Evolutionary conservation across 495 filamentous ascomycete species (phyloP).

Genomic region (Penicillium tannophilum): DNA sequence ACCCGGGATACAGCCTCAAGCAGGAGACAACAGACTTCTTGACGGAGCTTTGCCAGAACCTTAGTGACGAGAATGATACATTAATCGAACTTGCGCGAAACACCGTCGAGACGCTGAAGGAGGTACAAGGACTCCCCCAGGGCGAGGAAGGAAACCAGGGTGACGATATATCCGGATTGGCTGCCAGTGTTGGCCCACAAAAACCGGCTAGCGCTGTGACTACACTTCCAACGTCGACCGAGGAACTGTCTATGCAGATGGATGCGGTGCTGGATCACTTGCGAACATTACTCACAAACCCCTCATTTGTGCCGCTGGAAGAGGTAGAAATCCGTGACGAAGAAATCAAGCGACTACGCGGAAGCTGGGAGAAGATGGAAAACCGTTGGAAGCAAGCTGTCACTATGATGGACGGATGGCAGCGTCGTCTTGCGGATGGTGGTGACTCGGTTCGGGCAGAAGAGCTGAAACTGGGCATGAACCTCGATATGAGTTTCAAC

Average conservation of each 20-base stretch:
- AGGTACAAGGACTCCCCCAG: slow-evolving; percentile 75
- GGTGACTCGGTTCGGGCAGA: slow-evolving; percentile 82
- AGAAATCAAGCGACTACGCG: slow-evolving; percentile 77
- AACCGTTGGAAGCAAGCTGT: slow-evolving; percentile 86
- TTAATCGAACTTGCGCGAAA: slow-evolving; percentile 72
- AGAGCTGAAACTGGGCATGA: slow-evolving; percentile 76
- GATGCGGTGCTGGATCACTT: slow-evolving; percentile 76
- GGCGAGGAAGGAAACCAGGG: slow-evolving; percentile 34
- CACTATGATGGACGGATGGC: slow-evolving; percentile 90
- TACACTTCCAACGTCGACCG: slow-evolving; percentile 60
- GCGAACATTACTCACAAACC: slow-evolving; percentile 82
- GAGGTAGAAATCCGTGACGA: slow-evolving; percentile 89
- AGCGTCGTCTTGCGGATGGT: slow-evolving; percentile 74
- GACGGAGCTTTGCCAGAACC: slow-evolving; percentile 79
- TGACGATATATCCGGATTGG: slow-evolving; percentile 39
- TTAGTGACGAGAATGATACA: slow-evolving; percentile 93
- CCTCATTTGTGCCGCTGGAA: slow-evolving; percentile 95
- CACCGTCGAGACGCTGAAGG: slow-evolving; percentile 70
- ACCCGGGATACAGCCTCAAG: slow-evolving; percentile 70
- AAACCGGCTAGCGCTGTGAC: slow-evolving; percentile 39
- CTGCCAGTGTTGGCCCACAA: slow-evolving; percentile 37
- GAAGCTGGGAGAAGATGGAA: slow-evolving; percentile 92
- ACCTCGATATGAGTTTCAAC: slow-evolving; percentile 62
- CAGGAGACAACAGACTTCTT: slow-evolving; percentile 92
- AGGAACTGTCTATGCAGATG: slow-evolving; percentile 71